Percentiles rank a stretch among this genome's conserved stretches.
Conservation (phyloP, 345 rosid genomes). For the Lagerstroemia speciosa region DNA sequence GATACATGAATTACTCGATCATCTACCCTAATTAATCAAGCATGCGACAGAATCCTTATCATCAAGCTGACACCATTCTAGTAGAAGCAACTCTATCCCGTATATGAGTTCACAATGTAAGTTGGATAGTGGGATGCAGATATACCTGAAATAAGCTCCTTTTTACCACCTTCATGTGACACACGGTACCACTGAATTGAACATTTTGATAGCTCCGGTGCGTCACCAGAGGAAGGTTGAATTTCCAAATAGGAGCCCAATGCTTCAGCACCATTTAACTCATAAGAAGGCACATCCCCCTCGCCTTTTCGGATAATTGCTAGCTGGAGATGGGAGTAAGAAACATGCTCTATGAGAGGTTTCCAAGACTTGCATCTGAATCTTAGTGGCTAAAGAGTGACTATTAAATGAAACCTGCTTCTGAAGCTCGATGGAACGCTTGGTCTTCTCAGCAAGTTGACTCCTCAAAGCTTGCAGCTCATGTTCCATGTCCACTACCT, state of each 20-base stretch:
- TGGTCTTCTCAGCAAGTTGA: conserved; percentile 78
- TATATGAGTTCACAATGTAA: not conserved
- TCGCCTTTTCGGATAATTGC: conserved; percentile 50
- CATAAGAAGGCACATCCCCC: conserved; percentile 38
- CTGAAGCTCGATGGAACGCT: conserved; percentile 58
- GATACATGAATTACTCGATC: not conserved
- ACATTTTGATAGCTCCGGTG: conserved; percentile 70
- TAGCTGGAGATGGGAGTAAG: conserved; percentile 34
- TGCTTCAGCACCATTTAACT: conserved; percentile 75
- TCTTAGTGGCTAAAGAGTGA: not conserved
- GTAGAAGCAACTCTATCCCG: no score
- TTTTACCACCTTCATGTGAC: conserved; percentile 63
- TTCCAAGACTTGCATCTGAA: not conserved
- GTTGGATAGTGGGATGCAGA: not conserved
- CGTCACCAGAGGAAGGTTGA: conserved; percentile 52
- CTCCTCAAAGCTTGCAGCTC: conserved; percentile 71
- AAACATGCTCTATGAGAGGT: not conserved
- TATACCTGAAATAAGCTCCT: conserved; percentile 84
- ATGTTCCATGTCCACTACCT: conserved; percentile 96
- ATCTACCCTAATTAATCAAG: not conserved
- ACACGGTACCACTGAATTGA: conserved; percentile 82
- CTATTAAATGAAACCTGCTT: conserved; percentile 38
- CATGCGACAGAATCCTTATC: not conserved
- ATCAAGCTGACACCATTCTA: not conserved
- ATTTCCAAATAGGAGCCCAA: conserved; percentile 76